phyloP scores from a whole-genome alignment of 1,284 basidiomycete species.

The Takashimella koratensis region DNA sequence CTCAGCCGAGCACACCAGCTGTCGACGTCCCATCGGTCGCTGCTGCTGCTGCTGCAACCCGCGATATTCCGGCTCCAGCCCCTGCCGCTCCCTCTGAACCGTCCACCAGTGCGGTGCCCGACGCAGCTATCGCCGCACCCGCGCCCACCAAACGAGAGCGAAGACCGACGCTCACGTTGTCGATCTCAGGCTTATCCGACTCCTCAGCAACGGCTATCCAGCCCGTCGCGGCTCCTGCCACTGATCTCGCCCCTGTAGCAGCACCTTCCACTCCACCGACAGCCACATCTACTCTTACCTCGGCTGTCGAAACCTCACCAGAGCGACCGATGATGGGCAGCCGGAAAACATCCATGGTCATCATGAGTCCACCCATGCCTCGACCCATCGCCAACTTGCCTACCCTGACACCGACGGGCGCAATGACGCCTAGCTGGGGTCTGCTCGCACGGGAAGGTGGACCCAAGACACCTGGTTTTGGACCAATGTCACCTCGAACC shows the following conservation, averaged over 20 bases:
- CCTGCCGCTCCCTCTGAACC: too few relatives aligned
- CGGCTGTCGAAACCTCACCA: background rate
- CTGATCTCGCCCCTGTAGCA: background rate
- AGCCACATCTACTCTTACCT: background rate
- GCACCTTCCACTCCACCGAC: background rate
- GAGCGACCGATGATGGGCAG: background rate
- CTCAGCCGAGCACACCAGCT: background rate
- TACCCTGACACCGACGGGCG: constrained; percentile 14
- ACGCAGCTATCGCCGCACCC: background rate
- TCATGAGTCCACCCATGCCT: constrained; percentile 46
- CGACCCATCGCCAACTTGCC: constrained; percentile 48
- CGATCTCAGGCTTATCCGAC: background rate
- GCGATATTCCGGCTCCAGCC: too few relatives aligned
- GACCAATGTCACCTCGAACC: constrained; percentile 7
- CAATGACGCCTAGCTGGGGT: constrained; percentile 36
- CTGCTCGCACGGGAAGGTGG: constrained; percentile 30
- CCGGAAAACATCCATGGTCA: constrained; percentile 17
- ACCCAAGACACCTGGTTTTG: constrained; percentile 24
- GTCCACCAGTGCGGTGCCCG: too few relatives aligned
- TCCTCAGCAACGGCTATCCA: background rate
- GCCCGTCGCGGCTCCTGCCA: too few relatives aligned
- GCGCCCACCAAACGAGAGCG: background rate
- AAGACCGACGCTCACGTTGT: background rate
- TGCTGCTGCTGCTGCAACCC: background rate
- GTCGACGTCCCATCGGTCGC: too few relatives aligned